Base-by-base conservation (phyloP, 208 protist genomes). In the Porcisia deanei region DNA sequence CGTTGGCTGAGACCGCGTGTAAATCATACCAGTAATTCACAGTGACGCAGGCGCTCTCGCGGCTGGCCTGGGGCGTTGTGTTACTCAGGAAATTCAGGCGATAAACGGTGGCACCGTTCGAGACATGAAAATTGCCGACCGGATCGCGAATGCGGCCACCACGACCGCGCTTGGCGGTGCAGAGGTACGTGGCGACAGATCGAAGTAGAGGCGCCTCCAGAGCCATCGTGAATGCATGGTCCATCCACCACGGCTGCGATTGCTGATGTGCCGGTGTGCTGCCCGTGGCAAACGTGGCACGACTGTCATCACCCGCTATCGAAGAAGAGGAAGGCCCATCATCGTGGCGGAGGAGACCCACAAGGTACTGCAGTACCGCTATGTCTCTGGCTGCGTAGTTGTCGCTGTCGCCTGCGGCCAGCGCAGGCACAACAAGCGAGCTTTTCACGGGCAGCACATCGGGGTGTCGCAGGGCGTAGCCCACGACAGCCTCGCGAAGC, bases 1-100 rank as follows among this genome's bases (percentile, higher is more conserved):
- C 83, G 58, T 91, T 88, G 7, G 65, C 60, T 49, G 76, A 82
- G 55, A 97, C 83, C 18, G 34, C 77, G 18, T 77, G 63, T n/a
- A 91, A 41, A 59, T 91, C 80, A 81, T 97, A 97, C 73, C 85
- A 85, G 81, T 97, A 97, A 79, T 97, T 97, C 61, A 97, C 91
- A 91, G 96, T 97, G 60, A 95, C 80, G 59, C 88, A 92, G 43
- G 80, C 91, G 66, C 90, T 94, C 74, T 94, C 87, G 8, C 86
- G 81, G 63, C 88, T 91, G 37, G 91, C 88, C 71, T 88, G 68
- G 18, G 72, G 67, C n/a, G 87, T 90, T 6, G 84, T 81, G 81
- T 97, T 94, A 41, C 73, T 91, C 22, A 95, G 79, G 57, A 77
- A 94, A 70, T 97, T 97, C 39, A 97, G 71, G 39, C 88, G 83